A percentile compares a stretch with the other conserved stretches of the same genome.
phyloP scores from a whole-genome alignment of 129 eudicot species.

The Deinandra increscens region DNA sequence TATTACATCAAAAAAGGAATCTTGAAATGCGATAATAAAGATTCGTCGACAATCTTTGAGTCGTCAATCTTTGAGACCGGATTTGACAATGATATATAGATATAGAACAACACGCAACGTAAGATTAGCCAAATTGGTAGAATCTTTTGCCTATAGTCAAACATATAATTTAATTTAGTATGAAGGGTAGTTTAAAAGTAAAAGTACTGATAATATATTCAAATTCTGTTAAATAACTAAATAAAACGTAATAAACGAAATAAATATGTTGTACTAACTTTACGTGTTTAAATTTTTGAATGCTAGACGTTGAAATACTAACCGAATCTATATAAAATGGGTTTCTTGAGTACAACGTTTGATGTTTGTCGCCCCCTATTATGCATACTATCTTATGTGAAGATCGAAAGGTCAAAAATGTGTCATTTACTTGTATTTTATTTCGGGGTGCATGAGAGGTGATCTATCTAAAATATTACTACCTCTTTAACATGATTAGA shows the following conservation, averaged over 20 bases:
- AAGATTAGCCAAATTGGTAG: too few relatives aligned
- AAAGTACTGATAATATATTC: too few relatives aligned
- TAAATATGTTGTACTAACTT: too few relatives aligned
- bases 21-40: constrained; percentile 5
- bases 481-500: too few relatives aligned
- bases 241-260: too few relatives aligned
- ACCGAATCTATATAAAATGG: neutral
- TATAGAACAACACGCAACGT: too few relatives aligned
- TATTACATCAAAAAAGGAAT: neutral
- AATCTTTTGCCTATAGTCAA: too few relatives aligned
- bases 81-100: constrained; percentile 1
- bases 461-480: neutral
- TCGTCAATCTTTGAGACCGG: constrained; percentile 14
- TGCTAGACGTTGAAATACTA: too few relatives aligned
- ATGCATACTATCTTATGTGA: neutral
- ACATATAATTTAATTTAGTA: too few relatives aligned
- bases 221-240: too few relatives aligned
- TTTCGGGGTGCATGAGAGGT: neutral
- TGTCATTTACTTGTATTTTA: neutral
- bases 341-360: constrained; percentile 1
- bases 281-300: constrained; percentile 30
- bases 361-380: constrained; percentile 10
- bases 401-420: neutral
- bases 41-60: constrained; percentile 14
- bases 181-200: too few relatives aligned